These are phyloP conservation scores for Cystobasidium onofrii DNA, from an alignment of 768 basidiomycete genomes.

Conservation along the genomic window DNA sequence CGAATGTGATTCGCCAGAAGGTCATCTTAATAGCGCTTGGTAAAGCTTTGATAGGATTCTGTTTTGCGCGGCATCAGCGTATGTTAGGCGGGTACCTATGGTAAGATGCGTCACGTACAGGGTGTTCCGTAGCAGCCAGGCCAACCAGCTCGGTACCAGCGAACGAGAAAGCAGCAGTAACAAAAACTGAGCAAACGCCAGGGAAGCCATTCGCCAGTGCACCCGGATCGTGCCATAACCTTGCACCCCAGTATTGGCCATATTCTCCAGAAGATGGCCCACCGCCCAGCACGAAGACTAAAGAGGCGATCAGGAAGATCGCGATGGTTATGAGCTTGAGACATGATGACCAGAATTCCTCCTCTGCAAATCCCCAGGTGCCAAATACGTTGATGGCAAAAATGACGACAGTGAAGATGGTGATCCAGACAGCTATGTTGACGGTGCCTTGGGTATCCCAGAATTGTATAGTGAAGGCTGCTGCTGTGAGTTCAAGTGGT, in stretches of 20 bases:
- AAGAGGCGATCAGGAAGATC: slow-evolving; percentile 67
- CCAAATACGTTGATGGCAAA: slow-evolving; percentile 62
- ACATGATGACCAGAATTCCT: slow-evolving; percentile 80
- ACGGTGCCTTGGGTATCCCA: slow-evolving; percentile 60
- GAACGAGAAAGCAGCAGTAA: slow-evolving; percentile 68
- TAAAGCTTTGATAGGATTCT: slow-evolving; percentile 76
- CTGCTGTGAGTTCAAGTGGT: slow-evolving; percentile 76
- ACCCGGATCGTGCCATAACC: slow-evolving; percentile 58
- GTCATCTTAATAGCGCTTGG: slow-evolving; percentile 80
- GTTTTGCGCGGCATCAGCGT: background rate
- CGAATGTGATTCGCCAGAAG: slow-evolving; percentile 77
- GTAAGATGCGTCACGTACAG: slow-evolving; percentile 21
- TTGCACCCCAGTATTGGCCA: slow-evolving; percentile 46
- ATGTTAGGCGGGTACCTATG: too few relatives aligned
- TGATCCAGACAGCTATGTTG: slow-evolving; percentile 50
- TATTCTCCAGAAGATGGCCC: slow-evolving; percentile 54
- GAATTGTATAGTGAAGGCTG: slow-evolving; percentile 68
- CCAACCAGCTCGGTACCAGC: slow-evolving; percentile 71
- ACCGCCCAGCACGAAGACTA: slow-evolving; percentile 70
- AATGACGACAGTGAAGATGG: slow-evolving; percentile 30
- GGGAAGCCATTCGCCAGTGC: slow-evolving; percentile 57
- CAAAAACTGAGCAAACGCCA: slow-evolving; percentile 58
- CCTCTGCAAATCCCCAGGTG: slow-evolving; percentile 63
- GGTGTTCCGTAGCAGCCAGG: slow-evolving; percentile 74
- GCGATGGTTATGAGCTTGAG: slow-evolving; percentile 72